Evolutionary conservation across 1,284 basidiomycete genomes (phyloP).

Genomic region (Irpex sp.): DNA sequence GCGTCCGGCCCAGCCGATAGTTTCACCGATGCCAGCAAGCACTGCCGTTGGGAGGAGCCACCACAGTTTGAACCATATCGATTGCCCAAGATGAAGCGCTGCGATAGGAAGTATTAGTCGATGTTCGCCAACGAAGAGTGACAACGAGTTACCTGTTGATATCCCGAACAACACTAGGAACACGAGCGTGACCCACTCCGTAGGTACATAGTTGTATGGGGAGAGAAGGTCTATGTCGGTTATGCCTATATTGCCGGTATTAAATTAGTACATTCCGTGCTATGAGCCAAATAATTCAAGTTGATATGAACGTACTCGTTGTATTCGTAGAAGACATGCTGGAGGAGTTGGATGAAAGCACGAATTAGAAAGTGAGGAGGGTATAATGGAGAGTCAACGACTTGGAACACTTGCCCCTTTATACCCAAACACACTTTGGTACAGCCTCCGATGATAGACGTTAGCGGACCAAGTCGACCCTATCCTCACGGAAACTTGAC

Average conservation of each 20-base stretch:
- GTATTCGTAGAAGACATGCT: neutral
- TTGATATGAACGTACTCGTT: neutral
- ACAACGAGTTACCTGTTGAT: slow-evolving; percentile 22
- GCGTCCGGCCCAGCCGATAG: slow-evolving; percentile 38
- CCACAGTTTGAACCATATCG: slow-evolving; percentile 33
- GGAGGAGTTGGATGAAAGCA: neutral
- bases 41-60: slow-evolving; percentile 35
- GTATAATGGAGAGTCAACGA: neutral
- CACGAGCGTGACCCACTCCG: slow-evolving; percentile 27
- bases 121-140: neutral
- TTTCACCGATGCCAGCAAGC: slow-evolving; percentile 34
- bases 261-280: neutral
- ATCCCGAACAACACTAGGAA: slow-evolving; percentile 29
- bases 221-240: neutral
- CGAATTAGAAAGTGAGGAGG: neutral
- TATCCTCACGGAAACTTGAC: neutral
- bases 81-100: slow-evolving; percentile 34
- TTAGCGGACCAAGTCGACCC: neutral
- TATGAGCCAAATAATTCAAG: neutral
- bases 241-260: neutral
- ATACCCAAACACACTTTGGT: neutral
- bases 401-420: neutral
- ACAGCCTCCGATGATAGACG: neutral
- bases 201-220: slow-evolving; percentile 30
- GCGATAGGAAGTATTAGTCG: neutral